Conservation (phyloP, 1,284 basidiomycete genomes). For the Fistulinella cinereoalba region DNA sequence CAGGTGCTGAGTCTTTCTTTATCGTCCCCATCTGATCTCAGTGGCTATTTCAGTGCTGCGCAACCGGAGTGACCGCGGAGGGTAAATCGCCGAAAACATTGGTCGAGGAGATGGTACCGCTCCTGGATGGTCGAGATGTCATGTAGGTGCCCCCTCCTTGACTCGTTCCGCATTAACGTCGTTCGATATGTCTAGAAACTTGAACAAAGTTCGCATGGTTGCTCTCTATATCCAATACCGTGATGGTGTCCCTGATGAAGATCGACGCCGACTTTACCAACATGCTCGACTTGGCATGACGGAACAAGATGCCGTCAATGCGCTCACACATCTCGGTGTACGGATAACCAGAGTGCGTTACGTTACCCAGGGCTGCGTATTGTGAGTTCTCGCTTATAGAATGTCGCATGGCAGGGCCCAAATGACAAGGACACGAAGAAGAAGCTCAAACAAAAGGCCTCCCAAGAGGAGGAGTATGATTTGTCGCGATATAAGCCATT, state of each 20-base stretch:
- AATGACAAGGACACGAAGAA: slow-evolving; percentile 75
- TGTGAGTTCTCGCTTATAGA: background rate
- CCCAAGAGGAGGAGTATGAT: slow-evolving; percentile 87
- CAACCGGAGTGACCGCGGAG: slow-evolving; percentile 85
- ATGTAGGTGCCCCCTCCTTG: slow-evolving; percentile 45
- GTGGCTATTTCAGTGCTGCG: slow-evolving; percentile 64
- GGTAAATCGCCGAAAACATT: slow-evolving; percentile 89
- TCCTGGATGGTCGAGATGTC: slow-evolving; percentile 85
- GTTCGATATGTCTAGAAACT: slow-evolving; percentile 51
- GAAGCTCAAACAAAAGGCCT: slow-evolving; percentile 76
- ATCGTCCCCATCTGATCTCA: slow-evolving; percentile 1
- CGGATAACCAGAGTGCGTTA: slow-evolving; percentile 76
- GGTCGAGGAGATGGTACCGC: slow-evolving; percentile 98
- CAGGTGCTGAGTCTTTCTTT: slow-evolving; percentile 56
- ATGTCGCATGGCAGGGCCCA: slow-evolving; percentile 46
- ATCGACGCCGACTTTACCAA: slow-evolving; percentile 91
- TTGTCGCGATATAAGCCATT: slow-evolving; percentile 92
- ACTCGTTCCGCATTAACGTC: background rate
- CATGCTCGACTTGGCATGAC: slow-evolving; percentile 88
- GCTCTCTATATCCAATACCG: slow-evolving; percentile 94
- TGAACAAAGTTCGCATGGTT: slow-evolving; percentile 95
- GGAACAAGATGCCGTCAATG: slow-evolving; percentile 95
- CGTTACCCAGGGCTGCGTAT: background rate
- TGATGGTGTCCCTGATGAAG: slow-evolving; percentile 97
- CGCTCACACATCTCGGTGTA: slow-evolving; percentile 79